Base-by-base conservation (phyloP, 805 yeast species). In the Wickerhamiella brachini region DNA sequence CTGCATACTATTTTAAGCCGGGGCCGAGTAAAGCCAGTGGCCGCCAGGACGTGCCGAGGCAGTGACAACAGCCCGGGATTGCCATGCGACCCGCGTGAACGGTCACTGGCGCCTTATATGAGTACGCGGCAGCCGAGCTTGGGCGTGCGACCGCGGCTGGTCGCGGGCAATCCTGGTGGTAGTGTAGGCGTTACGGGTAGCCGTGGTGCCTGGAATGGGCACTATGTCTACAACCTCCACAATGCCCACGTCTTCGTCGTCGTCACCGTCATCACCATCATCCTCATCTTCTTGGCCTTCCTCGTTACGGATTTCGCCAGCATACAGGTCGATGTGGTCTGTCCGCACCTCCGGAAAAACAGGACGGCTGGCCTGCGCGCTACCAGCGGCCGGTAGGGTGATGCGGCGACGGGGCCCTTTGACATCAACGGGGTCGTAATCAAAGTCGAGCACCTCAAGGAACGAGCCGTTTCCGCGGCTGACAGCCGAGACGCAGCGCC, bases 401-500 rank as follows among this genome's bases (percentile, higher is more conserved):
- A 37, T 37, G 20, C 41, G 41, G 9, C 20, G 41, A 20, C 41
- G 44, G 3, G 44, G 41, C 10, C 24, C 47, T 39, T n/a, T 48
- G 12, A 22, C 21, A 15, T 9, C 31, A 2, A 20, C 15, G 24
- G 44, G 44, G 39, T 22, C 68, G 51, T 67, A 57, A 47, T 85
- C 82, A 68, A 86, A 90, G 63, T 88, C 95, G 47, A 88, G 68
- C 26, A 93, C 81, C 65, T 89, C 97, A 53, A 93, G 80, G 62
- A 71, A 83, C 2, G 96, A 86, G 51, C 73, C 74, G 55, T 74
- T 75, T 9, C 77, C 77, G 51, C 79, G 74, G 64, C 87, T 94
- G 9, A 89, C 93, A 0, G 98, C 97, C 20, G 95, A 90, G 39
- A 90, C 85, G 62, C 97, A 84, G 49, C 88, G 74, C 53, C 83